Base-by-base conservation (phyloP, 768 basidiomycete species). In the Crucibulum laeve region DNA sequence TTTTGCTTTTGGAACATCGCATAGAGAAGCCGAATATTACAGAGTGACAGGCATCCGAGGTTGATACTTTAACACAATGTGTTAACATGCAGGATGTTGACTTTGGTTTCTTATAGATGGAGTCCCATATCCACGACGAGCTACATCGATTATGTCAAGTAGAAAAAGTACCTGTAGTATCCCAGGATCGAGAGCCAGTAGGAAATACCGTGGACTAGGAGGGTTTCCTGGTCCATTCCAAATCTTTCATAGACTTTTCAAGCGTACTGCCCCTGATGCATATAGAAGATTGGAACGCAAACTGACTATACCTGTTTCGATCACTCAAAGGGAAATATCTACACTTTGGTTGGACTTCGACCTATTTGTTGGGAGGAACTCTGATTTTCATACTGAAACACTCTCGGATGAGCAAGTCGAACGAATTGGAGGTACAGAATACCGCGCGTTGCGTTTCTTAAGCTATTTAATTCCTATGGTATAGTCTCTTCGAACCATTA, bases 371-470 rank as follows among this genome's bases (percentile, higher is more conserved):
- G 77, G 79, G 3, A 63, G 82, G 15, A 87, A 86, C 53, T 82
- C 77, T 4, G 65, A 76, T 48, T 77, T 82, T 48, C 59, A 65
- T 30, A 73, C 68, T 10, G 75, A 76, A 24, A 71, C 59, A 48
- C 57, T 91, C 54, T 76, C 74, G 3, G 73, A 79, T 48, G 82
- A 86, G 15, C 74, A 89, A 55, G 56, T 86, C 43, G 86, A 88
- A 55, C 72, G 81, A 49, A 61, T 91, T 14, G 87, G 87, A 3
- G 87, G 87, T 0, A 77, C 85, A 18, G 89, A 91, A 63, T 89
- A 82, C 58, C 62, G 79, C 3, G 82, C 85, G 3, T 59, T 89
- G 51, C 66, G 68, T 41, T 45, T 76, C 43, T 58, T 78, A 51
- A 76, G 70, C 46, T 77, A 70, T 53, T 49, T 78, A 7, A 68